Percentiles rank a stretch among this genome's conserved stretches.
Conservation (phyloP, 2,329 filamentous ascomycete genomes). For the Aureobasidium sp. region DNA sequence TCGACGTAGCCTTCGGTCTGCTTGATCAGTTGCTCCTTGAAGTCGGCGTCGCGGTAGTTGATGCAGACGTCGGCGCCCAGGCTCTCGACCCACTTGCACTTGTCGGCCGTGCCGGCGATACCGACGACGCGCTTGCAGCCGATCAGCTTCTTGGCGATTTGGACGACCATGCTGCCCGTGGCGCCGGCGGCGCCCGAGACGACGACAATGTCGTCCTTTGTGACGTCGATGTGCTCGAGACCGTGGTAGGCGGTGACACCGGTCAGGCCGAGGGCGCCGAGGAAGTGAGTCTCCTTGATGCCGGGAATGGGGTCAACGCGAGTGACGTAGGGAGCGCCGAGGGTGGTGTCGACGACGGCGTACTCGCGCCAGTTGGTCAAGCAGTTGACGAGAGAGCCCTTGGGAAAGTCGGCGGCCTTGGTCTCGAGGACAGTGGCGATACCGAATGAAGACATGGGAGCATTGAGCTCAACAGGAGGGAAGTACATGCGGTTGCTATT, state of each 20-base stretch:
- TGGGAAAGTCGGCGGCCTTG: conserved; percentile 26
- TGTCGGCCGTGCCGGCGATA: conserved; percentile 47
- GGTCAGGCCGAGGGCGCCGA: conserved; percentile 41
- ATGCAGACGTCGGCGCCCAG: conserved; percentile 49
- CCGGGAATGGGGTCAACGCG: conserved; percentile 26
- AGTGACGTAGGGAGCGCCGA: conserved; percentile 27
- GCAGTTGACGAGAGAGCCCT: conserved; percentile 33
- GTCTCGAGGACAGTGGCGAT: conserved; percentile 35
- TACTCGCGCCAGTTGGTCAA: conserved; percentile 38
- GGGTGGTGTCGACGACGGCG: conserved; percentile 28
- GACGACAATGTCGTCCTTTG: conserved; percentile 40
- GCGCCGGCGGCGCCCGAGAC: conserved; percentile 44
- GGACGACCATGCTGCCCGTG: conserved; percentile 44
- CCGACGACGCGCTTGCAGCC: conserved; percentile 42
- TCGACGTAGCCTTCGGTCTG: conserved; percentile 46
- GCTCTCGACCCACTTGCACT: conserved; percentile 46
- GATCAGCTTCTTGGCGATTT: conserved; percentile 47
- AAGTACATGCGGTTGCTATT: conserved; percentile 39
- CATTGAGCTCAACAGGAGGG: conserved; percentile 37
- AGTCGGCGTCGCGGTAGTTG: conserved; percentile 47
- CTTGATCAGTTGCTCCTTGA: conserved; percentile 40
- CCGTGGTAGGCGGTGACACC: conserved; percentile 45
- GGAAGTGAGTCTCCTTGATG: conserved; percentile 38
- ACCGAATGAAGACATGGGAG: conserved; percentile 33
- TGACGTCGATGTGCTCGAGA: conserved; percentile 35